phyloP scores from a whole-genome alignment of 257 asterid genomes.

The Sherardia arvensis region DNA sequence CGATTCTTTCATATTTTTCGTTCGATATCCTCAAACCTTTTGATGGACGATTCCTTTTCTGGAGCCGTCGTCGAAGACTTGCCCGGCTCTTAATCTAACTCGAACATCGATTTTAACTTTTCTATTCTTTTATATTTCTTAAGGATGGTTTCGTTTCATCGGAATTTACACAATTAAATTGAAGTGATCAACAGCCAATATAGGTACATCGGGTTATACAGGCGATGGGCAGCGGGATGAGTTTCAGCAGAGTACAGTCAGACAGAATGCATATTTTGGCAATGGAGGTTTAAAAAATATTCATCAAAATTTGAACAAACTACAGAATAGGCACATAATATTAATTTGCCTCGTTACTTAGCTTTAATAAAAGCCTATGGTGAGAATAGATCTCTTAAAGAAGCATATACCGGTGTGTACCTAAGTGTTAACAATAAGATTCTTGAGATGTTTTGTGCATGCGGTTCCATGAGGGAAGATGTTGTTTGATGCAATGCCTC shows the following conservation, averaged over 20 bases:
- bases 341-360: conserved; percentile 46
- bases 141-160: too few relatives aligned
- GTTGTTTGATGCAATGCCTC: conserved; percentile 56
- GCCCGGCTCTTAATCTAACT: too few relatives aligned
- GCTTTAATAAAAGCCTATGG: conserved; percentile 53
- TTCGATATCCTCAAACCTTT: too few relatives aligned
- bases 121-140: too few relatives aligned
- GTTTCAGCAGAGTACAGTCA: conserved; percentile 3
- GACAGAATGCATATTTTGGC: too few relatives aligned
- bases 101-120: too few relatives aligned
- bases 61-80: too few relatives aligned
- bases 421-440: conserved; percentile 32
- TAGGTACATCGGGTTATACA: background rate
- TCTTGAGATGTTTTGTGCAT: conserved; percentile 50
- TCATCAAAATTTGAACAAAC: background rate
- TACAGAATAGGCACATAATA: conserved; percentile 9
- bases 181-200: too few relatives aligned
- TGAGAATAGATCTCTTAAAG: conserved; percentile 47
- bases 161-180: too few relatives aligned
- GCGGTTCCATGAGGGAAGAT: conserved; percentile 59
- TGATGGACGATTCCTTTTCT: too few relatives aligned
- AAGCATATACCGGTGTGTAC: conserved; percentile 42
- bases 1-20: too few relatives aligned
- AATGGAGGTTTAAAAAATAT: too few relatives aligned
- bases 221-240: conserved; percentile 6